These are phyloP conservation scores for Penicillium flavigenum DNA, from an alignment of 495 filamentous ascomycete species.

Conservation along the genomic window DNA sequence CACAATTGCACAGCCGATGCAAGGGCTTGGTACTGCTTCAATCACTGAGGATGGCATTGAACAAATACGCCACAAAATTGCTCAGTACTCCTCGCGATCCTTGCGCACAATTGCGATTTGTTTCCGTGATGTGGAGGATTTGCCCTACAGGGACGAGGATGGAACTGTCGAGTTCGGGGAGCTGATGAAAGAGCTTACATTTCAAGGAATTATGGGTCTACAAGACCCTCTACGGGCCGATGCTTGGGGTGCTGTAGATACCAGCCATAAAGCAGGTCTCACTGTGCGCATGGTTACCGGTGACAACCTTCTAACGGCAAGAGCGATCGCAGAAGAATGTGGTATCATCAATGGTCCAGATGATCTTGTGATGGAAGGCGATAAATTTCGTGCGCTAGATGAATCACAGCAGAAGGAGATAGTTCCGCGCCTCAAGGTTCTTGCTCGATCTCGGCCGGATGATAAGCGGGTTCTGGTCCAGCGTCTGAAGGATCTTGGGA, in stretches of 20 bases:
- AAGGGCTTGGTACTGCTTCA: neutral
- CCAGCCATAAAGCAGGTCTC: slow-evolving; percentile 69
- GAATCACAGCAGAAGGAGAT: slow-evolving; percentile 60
- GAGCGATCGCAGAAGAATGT: slow-evolving; percentile 71
- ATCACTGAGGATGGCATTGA: neutral
- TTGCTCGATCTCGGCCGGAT: slow-evolving; percentile 74
- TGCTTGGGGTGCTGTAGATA: slow-evolving; percentile 64
- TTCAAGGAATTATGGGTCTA: slow-evolving; percentile 54
- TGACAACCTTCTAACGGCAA: slow-evolving; percentile 71
- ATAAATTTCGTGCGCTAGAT: slow-evolving; percentile 65
- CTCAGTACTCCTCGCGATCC: slow-evolving; percentile 5
- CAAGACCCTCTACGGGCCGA: slow-evolving; percentile 60
- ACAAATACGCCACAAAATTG: neutral
- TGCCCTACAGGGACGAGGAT: slow-evolving; percentile 47
- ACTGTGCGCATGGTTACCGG: slow-evolving; percentile 76
- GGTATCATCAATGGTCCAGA: slow-evolving; percentile 64
- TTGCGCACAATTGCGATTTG: slow-evolving; percentile 51
- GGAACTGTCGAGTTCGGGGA: slow-evolving; percentile 49
- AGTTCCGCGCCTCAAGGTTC: slow-evolving; percentile 67
- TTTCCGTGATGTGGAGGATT: slow-evolving; percentile 53
- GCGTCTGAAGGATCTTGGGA: slow-evolving; percentile 62
- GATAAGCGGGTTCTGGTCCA: slow-evolving; percentile 72
- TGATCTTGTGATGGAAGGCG: slow-evolving; percentile 70
- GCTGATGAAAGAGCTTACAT: slow-evolving; percentile 50
- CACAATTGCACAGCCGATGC: neutral